These are phyloP conservation scores for Sporothrix curviconia DNA, from an alignment of 2,329 filamentous ascomycete species.

Conservation along the genomic window DNA sequence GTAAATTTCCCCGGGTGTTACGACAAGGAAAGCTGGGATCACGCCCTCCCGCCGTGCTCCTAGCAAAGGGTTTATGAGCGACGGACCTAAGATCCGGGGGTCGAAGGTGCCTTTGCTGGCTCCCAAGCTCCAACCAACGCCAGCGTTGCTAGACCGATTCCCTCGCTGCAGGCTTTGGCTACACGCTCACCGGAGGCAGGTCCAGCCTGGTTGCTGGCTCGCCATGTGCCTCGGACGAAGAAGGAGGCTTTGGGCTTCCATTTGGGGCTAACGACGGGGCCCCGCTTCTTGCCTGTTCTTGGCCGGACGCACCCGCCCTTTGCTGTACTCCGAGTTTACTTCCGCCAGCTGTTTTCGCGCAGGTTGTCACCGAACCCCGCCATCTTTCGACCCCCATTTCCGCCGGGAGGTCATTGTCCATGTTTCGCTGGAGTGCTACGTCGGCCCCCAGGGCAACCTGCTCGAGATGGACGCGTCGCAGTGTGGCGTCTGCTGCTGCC, in stretches of 20 bases:
- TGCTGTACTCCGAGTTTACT: conserved; percentile 95
- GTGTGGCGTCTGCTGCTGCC: conserved; percentile 80
- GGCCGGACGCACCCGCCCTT: conserved; percentile 77
- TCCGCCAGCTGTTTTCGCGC: conserved; percentile 94
- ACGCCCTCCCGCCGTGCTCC: conserved; percentile 69
- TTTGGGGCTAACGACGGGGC: conserved; percentile 99
- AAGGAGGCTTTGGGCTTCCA: conserved; percentile 95
- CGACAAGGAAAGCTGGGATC: conserved; percentile 74
- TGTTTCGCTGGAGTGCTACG: conserved; percentile 97
- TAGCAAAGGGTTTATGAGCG: no score
- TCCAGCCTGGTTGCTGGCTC: conserved; percentile 82
- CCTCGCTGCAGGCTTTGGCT: conserved; percentile 81
- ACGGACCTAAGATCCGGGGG: conserved; percentile 52
- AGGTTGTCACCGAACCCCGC: conserved; percentile 97
- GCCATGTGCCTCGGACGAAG: conserved; percentile 95
- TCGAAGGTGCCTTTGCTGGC: conserved; percentile 55
- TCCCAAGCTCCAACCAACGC: conserved; percentile 59
- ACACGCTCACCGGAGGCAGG: conserved; percentile 93
- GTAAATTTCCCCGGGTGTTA: conserved; percentile 86
- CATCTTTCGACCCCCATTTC: conserved; percentile 97
- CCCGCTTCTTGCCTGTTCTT: conserved; percentile 84
- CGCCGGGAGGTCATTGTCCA: conserved; percentile 90
- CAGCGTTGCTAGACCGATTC: conserved; percentile 78
- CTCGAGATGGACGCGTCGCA: conserved; percentile 89
- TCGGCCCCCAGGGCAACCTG: conserved; percentile 90